Evolutionary conservation across 345 rosid species (phyloP), one percentile per base, ranked within the genome.

Genomic region (Acer yangbiense): DNA sequence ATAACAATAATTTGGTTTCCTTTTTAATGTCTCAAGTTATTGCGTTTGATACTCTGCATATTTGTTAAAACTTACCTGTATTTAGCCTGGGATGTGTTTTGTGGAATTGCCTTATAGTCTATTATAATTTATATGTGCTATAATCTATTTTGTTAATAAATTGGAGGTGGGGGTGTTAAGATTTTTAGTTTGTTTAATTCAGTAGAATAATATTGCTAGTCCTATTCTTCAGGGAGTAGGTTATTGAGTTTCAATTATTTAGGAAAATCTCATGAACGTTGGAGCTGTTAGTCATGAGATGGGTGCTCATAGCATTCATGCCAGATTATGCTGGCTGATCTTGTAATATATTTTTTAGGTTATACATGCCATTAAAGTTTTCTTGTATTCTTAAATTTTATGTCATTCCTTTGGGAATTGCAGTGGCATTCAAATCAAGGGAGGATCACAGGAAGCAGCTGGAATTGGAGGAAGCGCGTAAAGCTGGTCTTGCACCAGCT

Each of bases 401-500:
- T 50, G 25, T 25, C 62, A 7, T 27, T 63, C 1, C 8, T 44
- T 9, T 63, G 65, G 65, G 35, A n/a, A 46, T 79, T 85, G 81
- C 74, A 89, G 93, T 88, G 76, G 93, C 87, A 7, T 89, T 91
- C 54, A 91, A 89, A 76, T 89, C 91, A 6, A 88, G 91, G 78
- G 90, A 89, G 84, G 93, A 88, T 14, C 93, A 89, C 20, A 35
- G 91, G 76, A 89, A 91, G 77, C 95, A 84, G 58, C 60, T 84
- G 11, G 93, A 91, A 83, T 78, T 91, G 71, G 90, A 88, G 72
- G 91, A 89, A 79, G 93, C 93, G 0, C 88, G 95, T 41, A 89
- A 89, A 80, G 95, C 93, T 1, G 95, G 93, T 39, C 95, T 91
- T 80, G 95, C 95, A 1, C 95, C 92, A 0, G 93, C 93, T 32